Evolutionary conservation across 1,139 yeast genomes (phyloP), one percentile per base, ranked within the genome.

Genomic region (Candida buenavistaensis): DNA sequence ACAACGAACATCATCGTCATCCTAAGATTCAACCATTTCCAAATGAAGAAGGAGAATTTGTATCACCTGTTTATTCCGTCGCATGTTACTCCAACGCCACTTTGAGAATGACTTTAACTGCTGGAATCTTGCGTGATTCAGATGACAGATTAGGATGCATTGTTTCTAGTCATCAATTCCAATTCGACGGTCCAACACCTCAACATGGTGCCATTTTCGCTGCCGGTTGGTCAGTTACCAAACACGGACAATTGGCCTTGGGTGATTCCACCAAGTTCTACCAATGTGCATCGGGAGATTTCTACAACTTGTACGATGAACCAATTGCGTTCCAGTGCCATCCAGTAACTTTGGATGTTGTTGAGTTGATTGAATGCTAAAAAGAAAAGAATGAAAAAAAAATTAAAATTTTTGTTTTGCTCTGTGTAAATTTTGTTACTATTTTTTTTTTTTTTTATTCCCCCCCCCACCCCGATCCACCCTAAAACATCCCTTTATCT

Each of bases 101-200:
- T 4, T 57, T 66, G 23, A 48, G 45, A 43, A 57, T 67, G 59
- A 47, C 54, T 4, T 54, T 68, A 26, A 43, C 48, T 6, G 62
- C 60, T 23, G 64, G 70, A 2, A 52, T 65, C 15, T 54, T 69
- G 36, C 51, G 57, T 26, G 74, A 69, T 45, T 46, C 62, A 9
- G 56, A 50, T 23, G 53, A 57, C 32, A 51, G 73, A 43, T 60
- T 68, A 33, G 75, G 74, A 3, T 57, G 71, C 15, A 67, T 69
- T 43, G 75, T 68, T 12, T 55, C 65, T 2, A 62, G 63, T 35
- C 62, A 59, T 35, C 74, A 69, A 45, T 64, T 69, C 46, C 75
- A 67, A 48, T 69, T 70, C 41, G 75, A 70, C 45, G 72, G 72
- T 3, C 71, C 73, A 11, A 57, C 64, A 14, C 74, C 73, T 24